Conservation (phyloP, 2,329 filamentous ascomycete genomes). For the Penicillium freii region DNA sequence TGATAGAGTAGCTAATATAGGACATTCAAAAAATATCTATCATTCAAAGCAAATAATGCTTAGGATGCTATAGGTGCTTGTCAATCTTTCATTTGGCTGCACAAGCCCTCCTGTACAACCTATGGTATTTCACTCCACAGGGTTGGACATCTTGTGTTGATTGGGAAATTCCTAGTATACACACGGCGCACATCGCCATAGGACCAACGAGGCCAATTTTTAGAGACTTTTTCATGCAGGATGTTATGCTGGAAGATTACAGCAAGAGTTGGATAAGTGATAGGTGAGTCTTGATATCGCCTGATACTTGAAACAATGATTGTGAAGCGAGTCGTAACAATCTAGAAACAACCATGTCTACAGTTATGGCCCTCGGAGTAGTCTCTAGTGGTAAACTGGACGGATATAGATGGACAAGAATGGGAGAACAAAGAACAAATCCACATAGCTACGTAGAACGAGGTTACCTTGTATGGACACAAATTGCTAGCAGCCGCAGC, state of each 20-base stretch:
- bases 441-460: not conserved
- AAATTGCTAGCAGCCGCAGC: too few species aligned
- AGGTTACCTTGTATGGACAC: not conserved
- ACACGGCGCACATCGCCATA: too few species aligned
- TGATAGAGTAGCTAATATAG: too few species aligned
- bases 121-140: not conserved
- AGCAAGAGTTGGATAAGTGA: not conserved
- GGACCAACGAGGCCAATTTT: not conserved
- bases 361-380: too few species aligned
- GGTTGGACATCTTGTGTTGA: not conserved
- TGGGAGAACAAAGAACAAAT: not conserved
- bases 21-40: too few species aligned
- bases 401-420: not conserved
- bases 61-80: too few species aligned
- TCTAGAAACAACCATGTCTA: too few species aligned
- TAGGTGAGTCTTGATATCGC: not conserved
- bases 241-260: not conserved
- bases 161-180: not conserved
- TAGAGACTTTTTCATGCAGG: not conserved
- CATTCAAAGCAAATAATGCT: too few species aligned
- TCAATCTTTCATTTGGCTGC: not conserved
- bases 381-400: too few species aligned
- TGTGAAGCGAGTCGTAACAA: not conserved
- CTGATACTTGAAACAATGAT: not conserved
- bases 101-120: not conserved